Base-by-base conservation (phyloP, 805 yeast genomes). In the Candida yuanshanica region DNA sequence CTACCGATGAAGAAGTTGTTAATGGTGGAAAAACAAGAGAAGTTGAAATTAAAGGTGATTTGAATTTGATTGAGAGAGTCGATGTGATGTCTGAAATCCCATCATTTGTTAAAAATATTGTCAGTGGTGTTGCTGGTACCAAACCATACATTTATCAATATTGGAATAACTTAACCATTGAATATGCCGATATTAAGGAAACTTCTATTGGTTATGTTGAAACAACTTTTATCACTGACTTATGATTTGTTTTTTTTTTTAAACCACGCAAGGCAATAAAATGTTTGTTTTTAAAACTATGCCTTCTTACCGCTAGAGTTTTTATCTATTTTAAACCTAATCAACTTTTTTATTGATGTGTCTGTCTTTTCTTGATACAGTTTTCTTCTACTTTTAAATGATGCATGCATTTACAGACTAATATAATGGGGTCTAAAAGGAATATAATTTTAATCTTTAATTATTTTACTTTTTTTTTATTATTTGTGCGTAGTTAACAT, bases 51-150 rank as follows among this genome's bases (percentile, higher is more conserved):
- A 58, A 53, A 32, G 96, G 96, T 46, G 66, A 71, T 18, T 72
- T 91, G 51, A 68, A 72, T 35, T 65, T 86, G 46, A 79, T 87
- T 39, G 97, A 88, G 68, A 80, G 98, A 60, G 90, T 93, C 44
- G 99, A 93, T 65, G 98, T 93, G 45, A 89, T 93, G 97, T 86
- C 89, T 38, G 98, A 93, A 66, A 82, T 93, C 44, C 99, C 99
- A 21, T 81, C 78, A 48, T 89, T 93, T 64, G 95, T 93, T 51
- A 93, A 91, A 68, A 84, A 81, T 54, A 84, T 93, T 44, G 98
- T 87, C 35, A 79, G 90, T 47, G 96, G 95, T 44, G 95, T 91
- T 41, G 93, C 93, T 13, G 99, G 98, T 38, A 82, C 98, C 21
- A 86, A 83, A 60, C 99, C 99, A n/a, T 91, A 77, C 68, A 91